Percentiles rank a stretch among this genome's conserved stretches.
Conservation (phyloP, 345 rosid genomes). For the Triadica sebifera region DNA sequence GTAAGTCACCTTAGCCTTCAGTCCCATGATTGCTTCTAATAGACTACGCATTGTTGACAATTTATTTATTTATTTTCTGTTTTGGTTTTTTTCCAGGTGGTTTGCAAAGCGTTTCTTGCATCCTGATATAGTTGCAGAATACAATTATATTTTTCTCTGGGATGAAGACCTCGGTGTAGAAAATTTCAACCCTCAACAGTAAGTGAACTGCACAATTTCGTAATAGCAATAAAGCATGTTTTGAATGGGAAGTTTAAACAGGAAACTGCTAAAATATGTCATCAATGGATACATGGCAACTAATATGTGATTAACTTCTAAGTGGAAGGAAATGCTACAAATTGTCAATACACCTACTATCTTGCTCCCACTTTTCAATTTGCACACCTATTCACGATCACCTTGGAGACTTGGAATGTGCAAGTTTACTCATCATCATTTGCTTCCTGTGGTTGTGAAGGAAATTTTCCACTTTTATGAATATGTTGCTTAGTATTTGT, state of each 20-base stretch:
- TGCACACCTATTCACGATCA: no score
- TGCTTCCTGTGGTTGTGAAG: no score
- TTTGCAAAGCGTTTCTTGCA: slow-evolving; percentile 81
- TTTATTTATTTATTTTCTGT: neutral
- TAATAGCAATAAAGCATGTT: neutral
- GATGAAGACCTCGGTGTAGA: slow-evolving; percentile 79
- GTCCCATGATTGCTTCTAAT: neutral
- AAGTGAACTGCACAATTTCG: slow-evolving; percentile 14
- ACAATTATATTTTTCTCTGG: slow-evolving; percentile 61
- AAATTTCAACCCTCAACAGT: slow-evolving; percentile 53
- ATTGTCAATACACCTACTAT: neutral
- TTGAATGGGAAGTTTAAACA: neutral
- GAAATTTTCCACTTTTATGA: no score
- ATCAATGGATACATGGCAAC: neutral
- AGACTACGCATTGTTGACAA: neutral
- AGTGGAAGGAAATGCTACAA: neutral
- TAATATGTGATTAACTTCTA: neutral
- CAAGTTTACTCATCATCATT: no score
- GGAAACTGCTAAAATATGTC: neutral
- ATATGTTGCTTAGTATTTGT: no score
- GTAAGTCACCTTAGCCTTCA: slow-evolving; percentile 28
- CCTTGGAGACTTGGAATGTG: no score
- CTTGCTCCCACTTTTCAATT: no score
- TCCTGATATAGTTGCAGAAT: slow-evolving; percentile 62
- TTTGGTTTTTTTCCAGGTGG: slow-evolving; percentile 49